phyloP scores from a whole-genome alignment of 192 early-diverging fungal species.

The Allomyces javanicus region DNA sequence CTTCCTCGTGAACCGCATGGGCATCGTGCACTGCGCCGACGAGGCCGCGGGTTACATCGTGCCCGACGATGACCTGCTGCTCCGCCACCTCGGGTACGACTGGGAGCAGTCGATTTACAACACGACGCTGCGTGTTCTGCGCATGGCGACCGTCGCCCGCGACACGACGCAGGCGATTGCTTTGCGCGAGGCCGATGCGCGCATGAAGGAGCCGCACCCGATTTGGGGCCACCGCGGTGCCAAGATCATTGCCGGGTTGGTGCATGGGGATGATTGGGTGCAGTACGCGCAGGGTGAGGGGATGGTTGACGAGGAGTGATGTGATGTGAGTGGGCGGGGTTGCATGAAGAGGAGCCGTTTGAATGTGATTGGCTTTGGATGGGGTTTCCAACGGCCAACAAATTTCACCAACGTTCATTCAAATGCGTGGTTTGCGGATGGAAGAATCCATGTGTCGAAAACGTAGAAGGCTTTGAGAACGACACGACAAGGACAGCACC shows the following conservation, averaged over 20 bases:
- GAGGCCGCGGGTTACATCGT: conserved; percentile 17
- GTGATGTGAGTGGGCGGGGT: too few species aligned
- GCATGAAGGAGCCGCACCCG: conserved; percentile 9
- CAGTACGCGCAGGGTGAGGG: conserved; percentile 2
- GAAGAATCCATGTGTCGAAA: too few species aligned
- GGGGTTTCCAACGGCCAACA: too few species aligned
- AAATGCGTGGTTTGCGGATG: too few species aligned
- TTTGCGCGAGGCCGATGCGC: conserved; percentile 14
- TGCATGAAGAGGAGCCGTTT: too few species aligned
- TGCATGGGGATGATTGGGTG: conserved; percentile 9
- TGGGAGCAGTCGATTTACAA: conserved; percentile 22
- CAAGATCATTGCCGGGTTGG: conserved; percentile 15
- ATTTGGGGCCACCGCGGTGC: conserved; percentile 19
- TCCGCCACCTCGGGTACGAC: conserved; percentile 1
- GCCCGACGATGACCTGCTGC: conserved; percentile 14
- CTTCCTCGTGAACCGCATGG: conserved; percentile 16
- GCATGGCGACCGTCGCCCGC: conserved; percentile 2
- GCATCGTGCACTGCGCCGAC: conserved; percentile 27
- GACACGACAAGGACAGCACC: too few species aligned
- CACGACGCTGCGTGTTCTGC: conserved; percentile 11
- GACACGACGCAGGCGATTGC: conserved; percentile 19
- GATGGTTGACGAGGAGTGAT: too few species aligned
- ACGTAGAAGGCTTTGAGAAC: too few species aligned
- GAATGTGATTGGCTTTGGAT: too few species aligned
- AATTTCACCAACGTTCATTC: too few species aligned